Conservation (phyloP, 371 early-diverging fungal genomes). For the Mucor irregularis region DNA sequence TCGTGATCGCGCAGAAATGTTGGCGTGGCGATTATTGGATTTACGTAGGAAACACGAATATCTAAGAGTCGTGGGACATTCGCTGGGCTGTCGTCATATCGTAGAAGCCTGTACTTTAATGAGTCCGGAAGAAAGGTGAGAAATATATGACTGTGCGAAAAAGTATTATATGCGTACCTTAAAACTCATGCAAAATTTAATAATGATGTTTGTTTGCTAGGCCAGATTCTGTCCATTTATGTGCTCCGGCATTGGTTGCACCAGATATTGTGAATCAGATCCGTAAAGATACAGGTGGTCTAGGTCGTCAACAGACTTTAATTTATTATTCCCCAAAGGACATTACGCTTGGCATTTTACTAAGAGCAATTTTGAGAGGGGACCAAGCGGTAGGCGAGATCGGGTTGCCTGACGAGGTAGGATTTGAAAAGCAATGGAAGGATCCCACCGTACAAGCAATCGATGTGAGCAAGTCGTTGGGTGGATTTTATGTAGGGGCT, state of each 20-base stretch:
- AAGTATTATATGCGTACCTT: no score
- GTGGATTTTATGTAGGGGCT: slow-evolving; percentile 44
- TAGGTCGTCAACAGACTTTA: slow-evolving; percentile 33
- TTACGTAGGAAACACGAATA: slow-evolving; percentile 40
- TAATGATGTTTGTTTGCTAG: slow-evolving; percentile 25
- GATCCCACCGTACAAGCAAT: slow-evolving; percentile 33
- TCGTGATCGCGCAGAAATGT: slow-evolving; percentile 45
- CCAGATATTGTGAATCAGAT: slow-evolving; percentile 37
- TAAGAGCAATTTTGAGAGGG: slow-evolving; percentile 38
- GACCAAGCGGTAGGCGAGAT: slow-evolving; percentile 47
- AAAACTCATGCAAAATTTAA: no score
- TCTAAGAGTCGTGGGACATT: slow-evolving; percentile 49
- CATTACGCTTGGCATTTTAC: slow-evolving; percentile 40
- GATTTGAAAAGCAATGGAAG: slow-evolving; percentile 17
- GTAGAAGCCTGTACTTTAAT: slow-evolving; percentile 47
- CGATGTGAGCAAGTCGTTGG: slow-evolving; percentile 39
- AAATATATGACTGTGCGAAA: neutral
- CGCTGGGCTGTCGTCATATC: slow-evolving; percentile 51
- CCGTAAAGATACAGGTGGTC: slow-evolving; percentile 21
- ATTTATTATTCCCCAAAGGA: slow-evolving; percentile 50
- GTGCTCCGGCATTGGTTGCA: slow-evolving; percentile 45
- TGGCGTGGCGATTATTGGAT: slow-evolving; percentile 46
- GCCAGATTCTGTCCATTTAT: slow-evolving; percentile 49
- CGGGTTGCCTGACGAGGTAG: slow-evolving; percentile 26
- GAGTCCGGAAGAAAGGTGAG: slow-evolving; percentile 36